phyloP scores from a whole-genome alignment of 305 asterid species.

The Galium porrigens region DNA sequence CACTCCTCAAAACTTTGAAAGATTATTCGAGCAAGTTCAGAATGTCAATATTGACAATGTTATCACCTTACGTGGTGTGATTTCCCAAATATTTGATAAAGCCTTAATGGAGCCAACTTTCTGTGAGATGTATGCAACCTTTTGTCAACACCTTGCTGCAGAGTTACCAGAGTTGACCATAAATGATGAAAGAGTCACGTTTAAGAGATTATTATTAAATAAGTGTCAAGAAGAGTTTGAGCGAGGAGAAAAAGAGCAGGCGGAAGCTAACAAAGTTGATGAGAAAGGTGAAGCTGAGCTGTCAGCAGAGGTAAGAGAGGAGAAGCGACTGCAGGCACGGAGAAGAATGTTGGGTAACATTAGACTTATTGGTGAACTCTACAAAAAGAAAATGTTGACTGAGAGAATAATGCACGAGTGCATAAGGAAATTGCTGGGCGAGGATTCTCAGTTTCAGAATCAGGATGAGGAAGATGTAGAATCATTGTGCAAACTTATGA shows the following conservation, averaged over 20 bases:
- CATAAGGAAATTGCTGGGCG: conserved; percentile 30
- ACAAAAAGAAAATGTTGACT: conserved; percentile 42
- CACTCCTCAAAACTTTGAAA: conserved; percentile 42
- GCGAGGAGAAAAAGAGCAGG: conserved; percentile 38
- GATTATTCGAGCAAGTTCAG: conserved; percentile 36
- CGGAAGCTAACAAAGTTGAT: conserved; percentile 33
- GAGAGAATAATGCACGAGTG: conserved; percentile 45
- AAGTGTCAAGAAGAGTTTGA: conserved; percentile 45
- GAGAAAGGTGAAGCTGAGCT: conserved; percentile 32
- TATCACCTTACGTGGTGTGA: conserved; percentile 31
- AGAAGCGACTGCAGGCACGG: conserved; percentile 31
- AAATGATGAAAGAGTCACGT: conserved; percentile 28
- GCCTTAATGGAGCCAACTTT: conserved; percentile 41
- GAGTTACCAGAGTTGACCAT: conserved; percentile 34
- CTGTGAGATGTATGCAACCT: conserved; percentile 44
- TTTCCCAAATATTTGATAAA: conserved; percentile 40
- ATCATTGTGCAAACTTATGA: conserved; percentile 39
- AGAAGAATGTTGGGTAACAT: conserved; percentile 41
- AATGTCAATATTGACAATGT: conserved; percentile 35
- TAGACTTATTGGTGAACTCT: conserved; percentile 38
- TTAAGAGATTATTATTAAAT: conserved; percentile 36
- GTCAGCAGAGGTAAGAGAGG: conserved; percentile 37
- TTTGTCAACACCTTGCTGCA: conserved; percentile 27
- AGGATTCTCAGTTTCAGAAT: conserved; percentile 19
- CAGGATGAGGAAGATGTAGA: conserved; percentile 40